Evolutionary conservation across 2,329 filamentous ascomycete species (phyloP), one percentile per base, ranked within the genome.

Genomic region (Rhynchosporium secalis): DNA sequence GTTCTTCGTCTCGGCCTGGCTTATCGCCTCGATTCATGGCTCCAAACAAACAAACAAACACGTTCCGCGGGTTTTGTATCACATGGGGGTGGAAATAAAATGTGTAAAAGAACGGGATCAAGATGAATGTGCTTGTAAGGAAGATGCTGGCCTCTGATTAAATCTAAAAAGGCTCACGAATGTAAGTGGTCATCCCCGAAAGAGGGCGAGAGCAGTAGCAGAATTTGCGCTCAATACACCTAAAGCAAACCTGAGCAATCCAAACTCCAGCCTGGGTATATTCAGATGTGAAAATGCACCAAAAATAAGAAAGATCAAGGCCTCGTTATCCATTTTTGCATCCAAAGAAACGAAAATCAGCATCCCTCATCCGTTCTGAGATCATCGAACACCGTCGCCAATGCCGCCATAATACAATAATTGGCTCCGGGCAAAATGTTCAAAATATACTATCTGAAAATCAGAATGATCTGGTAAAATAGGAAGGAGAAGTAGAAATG

Each of bases 341-440:
- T 8, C 9, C n/a, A 20, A 26, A 46, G 6, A 8, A 46, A 0
- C 3, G 2, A 26, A n/a, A n/a, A 3, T 33, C 26, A 65, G 60
- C 47, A 63, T 26, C 62, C 62, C 36, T 68, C 64, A 62, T 68
- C 66, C 9, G 56, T 62, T 41, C 66, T 63, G 58, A 64, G 63
- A 40, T 68, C 66, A 62, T 68, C 66, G 43, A 68, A 65, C 12
- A 66, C 62, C 3, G 64, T 66, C 3, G 60, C 46, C 43, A 68
- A 51, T 2, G 64, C 62, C 10, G 62, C 60, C 52, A 68, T 65
- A 20, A 66, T 61, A 33, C 55, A 56, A 45, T 65, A 68, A 31
- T 68, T 66, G 47, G 61, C 58, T 20, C 63, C 60, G 3, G 62
- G 51, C 1, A 58, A 61, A 9, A 65, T 33, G 36, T 45, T 60